These are phyloP conservation scores for Lachancea cidri DNA, from an alignment of 805 yeast genomes.

Conservation along the genomic window DNA sequence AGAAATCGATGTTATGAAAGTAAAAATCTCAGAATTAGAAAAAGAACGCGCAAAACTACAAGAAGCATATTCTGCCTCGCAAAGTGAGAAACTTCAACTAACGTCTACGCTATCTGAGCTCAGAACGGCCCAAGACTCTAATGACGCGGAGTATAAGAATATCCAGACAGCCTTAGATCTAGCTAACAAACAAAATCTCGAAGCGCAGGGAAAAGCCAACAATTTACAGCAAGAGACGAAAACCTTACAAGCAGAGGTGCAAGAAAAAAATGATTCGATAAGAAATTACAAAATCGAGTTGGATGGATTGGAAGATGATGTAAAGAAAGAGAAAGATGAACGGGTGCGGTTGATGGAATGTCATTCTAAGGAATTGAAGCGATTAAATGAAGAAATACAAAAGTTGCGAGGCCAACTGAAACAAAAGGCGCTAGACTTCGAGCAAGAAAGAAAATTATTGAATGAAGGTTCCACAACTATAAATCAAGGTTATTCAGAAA, in stretches of 20 bases:
- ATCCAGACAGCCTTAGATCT: no score
- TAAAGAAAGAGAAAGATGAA: not conserved
- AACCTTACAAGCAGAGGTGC: no score
- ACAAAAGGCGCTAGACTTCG: conserved; percentile 40
- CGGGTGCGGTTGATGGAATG: not conserved
- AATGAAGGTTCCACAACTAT: conserved; percentile 46
- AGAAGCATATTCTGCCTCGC: not conserved
- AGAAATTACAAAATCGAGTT: no score
- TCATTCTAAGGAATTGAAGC: conserved; percentile 1
- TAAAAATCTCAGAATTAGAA: not conserved
- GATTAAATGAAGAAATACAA: conserved; percentile 27
- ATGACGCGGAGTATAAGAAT: no score
- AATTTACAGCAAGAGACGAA: not conserved
- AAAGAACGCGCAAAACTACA: not conserved
- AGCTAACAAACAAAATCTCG: not conserved
- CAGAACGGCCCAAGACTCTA: no score
- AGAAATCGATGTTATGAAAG: not conserved
- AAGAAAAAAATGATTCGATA: no score
- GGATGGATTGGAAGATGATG: not conserved
- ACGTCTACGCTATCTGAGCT: not conserved
- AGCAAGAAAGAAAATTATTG: conserved; percentile 43
- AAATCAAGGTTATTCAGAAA: conserved; percentile 41
- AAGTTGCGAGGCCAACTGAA: conserved; percentile 33
- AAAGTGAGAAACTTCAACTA: not conserved
- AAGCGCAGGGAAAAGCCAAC: not conserved